phyloP scores from a whole-genome alignment of 2,329 filamentous ascomycete species.

The Ophiostoma montium region DNA sequence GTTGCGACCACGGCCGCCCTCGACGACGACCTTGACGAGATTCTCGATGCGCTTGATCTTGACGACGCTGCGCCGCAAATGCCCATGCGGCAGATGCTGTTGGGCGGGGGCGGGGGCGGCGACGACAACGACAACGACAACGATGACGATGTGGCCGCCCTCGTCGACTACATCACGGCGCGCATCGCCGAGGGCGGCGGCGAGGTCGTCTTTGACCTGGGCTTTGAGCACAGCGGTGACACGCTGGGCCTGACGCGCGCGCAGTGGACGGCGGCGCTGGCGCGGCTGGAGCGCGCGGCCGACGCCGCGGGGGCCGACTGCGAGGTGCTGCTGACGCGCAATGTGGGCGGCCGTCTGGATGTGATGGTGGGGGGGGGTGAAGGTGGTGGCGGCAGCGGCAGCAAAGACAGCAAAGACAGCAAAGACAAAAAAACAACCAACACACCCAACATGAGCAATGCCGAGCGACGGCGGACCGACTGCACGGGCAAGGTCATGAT shows the following conservation, averaged over 20 bases:
- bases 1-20: constrained; percentile 18
- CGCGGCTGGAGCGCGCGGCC: constrained; percentile 51
- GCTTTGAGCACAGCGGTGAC: constrained; percentile 79
- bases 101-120: constrained; percentile 33
- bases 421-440: background rate
- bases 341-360: constrained; percentile 67
- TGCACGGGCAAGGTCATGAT: constrained; percentile 80
- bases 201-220: constrained; percentile 83
- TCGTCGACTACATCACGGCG: constrained; percentile 51
- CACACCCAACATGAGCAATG: constrained; percentile 14
- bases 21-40: constrained; percentile 77
- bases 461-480: constrained; percentile 49
- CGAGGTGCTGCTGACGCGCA: constrained; percentile 74
- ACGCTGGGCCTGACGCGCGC: constrained; percentile 60
- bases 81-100: constrained; percentile 61
- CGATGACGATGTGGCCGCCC: constrained; percentile 42
- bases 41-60: constrained; percentile 79
- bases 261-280: constrained; percentile 62
- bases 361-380: constrained; percentile 22
- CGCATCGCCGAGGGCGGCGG: constrained; percentile 73
- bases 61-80: constrained; percentile 53
- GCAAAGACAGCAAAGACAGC: background rate
- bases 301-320: constrained; percentile 57
- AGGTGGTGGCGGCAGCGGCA: background rate
- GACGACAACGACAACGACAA: constrained; percentile 39